Evolutionary conservation across 2,329 filamentous ascomycete species (phyloP).

Genomic region (Trichophyton verrucosum): DNA sequence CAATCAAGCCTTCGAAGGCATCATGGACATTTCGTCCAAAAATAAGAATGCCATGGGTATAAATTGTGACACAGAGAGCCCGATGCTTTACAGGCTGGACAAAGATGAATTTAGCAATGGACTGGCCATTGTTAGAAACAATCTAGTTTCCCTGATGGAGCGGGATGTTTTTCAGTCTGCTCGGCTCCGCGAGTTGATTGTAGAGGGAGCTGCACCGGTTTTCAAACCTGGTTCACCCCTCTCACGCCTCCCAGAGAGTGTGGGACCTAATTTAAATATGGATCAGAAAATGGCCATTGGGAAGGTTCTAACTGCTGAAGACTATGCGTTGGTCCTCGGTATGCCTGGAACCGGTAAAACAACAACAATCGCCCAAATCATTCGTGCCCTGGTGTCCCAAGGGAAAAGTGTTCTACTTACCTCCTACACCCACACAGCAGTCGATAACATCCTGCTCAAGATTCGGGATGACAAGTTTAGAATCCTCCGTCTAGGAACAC

Average conservation of each 20-base stretch:
- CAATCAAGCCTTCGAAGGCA: conserved; percentile 80
- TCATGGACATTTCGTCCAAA: conserved; percentile 59
- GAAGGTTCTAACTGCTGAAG: conserved; percentile 89
- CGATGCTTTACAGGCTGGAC: conserved; percentile 67
- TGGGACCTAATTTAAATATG: conserved; percentile 61
- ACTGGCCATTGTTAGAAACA: conserved; percentile 89
- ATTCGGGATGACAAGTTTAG: conserved; percentile 65
- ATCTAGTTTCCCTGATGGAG: conserved; percentile 84
- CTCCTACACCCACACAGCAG: conserved; percentile 92
- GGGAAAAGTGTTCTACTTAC: conserved; percentile 87
- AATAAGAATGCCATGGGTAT: conserved; percentile 9
- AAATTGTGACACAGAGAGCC: conserved; percentile 34
- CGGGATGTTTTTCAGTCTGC: conserved; percentile 57
- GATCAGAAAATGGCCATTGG: conserved; percentile 79
- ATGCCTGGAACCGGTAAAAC: conserved; percentile 99
- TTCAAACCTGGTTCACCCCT: conserved; percentile 48
- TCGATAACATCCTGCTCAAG: conserved; percentile 95
- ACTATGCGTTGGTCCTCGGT: conserved; percentile 92
- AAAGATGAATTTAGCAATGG: conserved; percentile 98
- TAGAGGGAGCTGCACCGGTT: conserved; percentile 59
- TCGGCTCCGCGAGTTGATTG: conserved; percentile 64
- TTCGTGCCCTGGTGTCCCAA: conserved; percentile 73
- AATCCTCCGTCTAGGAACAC: conserved; percentile 72
- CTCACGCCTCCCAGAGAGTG: conserved; percentile 34
- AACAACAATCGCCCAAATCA: conserved; percentile 95